phyloP scores from a whole-genome alignment of 805 yeast genomes.

The Saturnispora sanitii region DNA sequence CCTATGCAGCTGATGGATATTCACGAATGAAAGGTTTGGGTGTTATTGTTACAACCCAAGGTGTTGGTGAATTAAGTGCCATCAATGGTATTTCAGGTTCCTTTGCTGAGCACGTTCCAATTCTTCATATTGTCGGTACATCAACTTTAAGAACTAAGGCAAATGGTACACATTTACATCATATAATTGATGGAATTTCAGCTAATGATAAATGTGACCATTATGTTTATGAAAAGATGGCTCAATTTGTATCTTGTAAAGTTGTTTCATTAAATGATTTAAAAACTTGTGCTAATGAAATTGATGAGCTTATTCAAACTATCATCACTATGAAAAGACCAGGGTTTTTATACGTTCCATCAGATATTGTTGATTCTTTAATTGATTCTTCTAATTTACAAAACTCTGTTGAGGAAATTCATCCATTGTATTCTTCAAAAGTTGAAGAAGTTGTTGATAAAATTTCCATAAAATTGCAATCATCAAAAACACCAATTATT shows the following conservation, averaged over 20 bases:
- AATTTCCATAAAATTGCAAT: conserved; percentile 43
- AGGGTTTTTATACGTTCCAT: conserved; percentile 73
- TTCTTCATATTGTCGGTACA: conserved; percentile 80
- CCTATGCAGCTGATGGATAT: conserved; percentile 88
- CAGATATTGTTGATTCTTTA: conserved; percentile 45
- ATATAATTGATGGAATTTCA: conserved; percentile 44
- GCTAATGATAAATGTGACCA: conserved; percentile 48
- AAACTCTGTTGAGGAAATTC: conserved; percentile 13
- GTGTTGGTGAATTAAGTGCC: conserved; percentile 86
- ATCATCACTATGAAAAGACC: conserved; percentile 59
- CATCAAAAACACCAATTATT: conserved; percentile 51
- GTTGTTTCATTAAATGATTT: conserved; percentile 40
- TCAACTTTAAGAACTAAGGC: conserved; percentile 31
- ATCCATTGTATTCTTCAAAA: conserved; percentile 18
- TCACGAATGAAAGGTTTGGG: conserved; percentile 54
- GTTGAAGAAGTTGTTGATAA: conserved; percentile 19
- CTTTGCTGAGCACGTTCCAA: conserved; percentile 69
- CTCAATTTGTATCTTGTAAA: conserved; percentile 44
- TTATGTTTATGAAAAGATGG: conserved; percentile 54
- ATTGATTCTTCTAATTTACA: conserved; percentile 28
- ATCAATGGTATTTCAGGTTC: conserved; percentile 78
- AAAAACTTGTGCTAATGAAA: conserved; percentile 41
- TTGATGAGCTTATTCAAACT: conserved; percentile 55
- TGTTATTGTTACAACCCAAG: conserved; percentile 63
- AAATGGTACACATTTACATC: conserved; percentile 38